These are phyloP conservation scores for Pilobolus umbonatus DNA, from an alignment of 192 early-diverging fungal species.

Conservation along the genomic window DNA sequence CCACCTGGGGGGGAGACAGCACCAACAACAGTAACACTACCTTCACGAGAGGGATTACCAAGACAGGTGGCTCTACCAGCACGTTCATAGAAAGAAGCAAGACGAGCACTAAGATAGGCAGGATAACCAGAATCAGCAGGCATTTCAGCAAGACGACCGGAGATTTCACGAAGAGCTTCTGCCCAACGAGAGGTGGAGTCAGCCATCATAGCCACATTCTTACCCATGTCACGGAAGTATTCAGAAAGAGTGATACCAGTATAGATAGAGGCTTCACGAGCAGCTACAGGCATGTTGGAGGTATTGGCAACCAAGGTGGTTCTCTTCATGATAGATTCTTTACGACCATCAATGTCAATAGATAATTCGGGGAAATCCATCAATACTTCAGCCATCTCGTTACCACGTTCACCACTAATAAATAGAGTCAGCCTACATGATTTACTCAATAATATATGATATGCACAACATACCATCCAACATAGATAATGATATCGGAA, in stretches of 20 bases:
- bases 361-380: slow-evolving; percentile 98
- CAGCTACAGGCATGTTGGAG: slow-evolving; percentile 99
- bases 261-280: slow-evolving; percentile 99
- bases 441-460: slow-evolving; percentile 68
- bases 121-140: slow-evolving; percentile 98
- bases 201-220: slow-evolving; percentile 99
- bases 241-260: slow-evolving; percentile 99
- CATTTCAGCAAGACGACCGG: slow-evolving; percentile 99
- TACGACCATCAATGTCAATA: slow-evolving; percentile 88
- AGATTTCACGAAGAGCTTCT: slow-evolving; percentile 99
- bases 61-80: slow-evolving; percentile 97
- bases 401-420: slow-evolving; percentile 87
- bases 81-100: slow-evolving; percentile 99
- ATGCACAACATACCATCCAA: slow-evolving; percentile 74
- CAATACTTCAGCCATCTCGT: slow-evolving; percentile 99
- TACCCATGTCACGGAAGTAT: slow-evolving; percentile 99
- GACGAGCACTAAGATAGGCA: slow-evolving; percentile 94
- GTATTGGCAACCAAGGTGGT: slow-evolving; percentile 99
- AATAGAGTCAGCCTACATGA: slow-evolving; percentile 25
- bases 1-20: slow-evolving; percentile 99
- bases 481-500: slow-evolving; percentile 99
- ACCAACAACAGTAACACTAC: slow-evolving; percentile 95
- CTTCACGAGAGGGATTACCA: slow-evolving; percentile 88
- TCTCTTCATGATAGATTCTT: slow-evolving; percentile 99
- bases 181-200: slow-evolving; percentile 99